phyloP scores from a whole-genome alignment of 495 filamentous ascomycete genomes.

The Aspergillus sclerotiicarbonarius region DNA sequence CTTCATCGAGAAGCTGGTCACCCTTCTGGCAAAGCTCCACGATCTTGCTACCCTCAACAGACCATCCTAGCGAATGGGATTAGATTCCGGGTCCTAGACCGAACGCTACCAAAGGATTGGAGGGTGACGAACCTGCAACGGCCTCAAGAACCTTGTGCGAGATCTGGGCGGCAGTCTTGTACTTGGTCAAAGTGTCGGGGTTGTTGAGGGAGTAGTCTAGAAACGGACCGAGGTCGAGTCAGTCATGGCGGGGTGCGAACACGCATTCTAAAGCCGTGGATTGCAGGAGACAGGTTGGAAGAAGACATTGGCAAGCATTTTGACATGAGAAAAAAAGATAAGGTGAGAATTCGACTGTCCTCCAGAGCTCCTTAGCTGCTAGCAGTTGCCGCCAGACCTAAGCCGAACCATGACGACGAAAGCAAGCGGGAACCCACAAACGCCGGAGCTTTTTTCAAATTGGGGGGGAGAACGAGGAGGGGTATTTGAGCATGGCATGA shows the following conservation, averaged over 20 bases:
- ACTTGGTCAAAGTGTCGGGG: constrained; percentile 97
- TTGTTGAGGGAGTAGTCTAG: constrained; percentile 93
- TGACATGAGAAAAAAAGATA: neutral
- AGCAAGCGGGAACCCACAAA: constrained; percentile 38
- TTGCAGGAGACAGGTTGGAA: neutral
- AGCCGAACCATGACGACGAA: constrained; percentile 14
- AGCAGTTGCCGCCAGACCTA: neutral
- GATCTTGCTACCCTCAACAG: constrained; percentile 84
- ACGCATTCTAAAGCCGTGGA: neutral
- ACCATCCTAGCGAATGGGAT: constrained; percentile 56
- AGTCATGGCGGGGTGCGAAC: constrained; percentile 8
- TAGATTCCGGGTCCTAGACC: constrained; percentile 16
- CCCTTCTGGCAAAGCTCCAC: constrained; percentile 90
- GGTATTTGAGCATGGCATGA: constrained; percentile 9
- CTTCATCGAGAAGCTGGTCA: constrained; percentile 91
- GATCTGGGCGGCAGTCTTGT: constrained; percentile 92
- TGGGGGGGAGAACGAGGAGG: constrained; percentile 15
- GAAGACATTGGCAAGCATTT: neutral
- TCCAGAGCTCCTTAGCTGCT: constrained; percentile 5
- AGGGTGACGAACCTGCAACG: constrained; percentile 57
- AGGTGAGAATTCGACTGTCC: neutral
- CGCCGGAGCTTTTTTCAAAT: constrained; percentile 40
- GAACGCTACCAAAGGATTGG: neutral
- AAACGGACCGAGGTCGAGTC: constrained; percentile 13
- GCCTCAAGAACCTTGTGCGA: constrained; percentile 91